Percentiles rank a stretch among this genome's conserved stretches.
phyloP scores from a whole-genome alignment of 306 rosid genomes.

The Boehmeria nivea region DNA sequence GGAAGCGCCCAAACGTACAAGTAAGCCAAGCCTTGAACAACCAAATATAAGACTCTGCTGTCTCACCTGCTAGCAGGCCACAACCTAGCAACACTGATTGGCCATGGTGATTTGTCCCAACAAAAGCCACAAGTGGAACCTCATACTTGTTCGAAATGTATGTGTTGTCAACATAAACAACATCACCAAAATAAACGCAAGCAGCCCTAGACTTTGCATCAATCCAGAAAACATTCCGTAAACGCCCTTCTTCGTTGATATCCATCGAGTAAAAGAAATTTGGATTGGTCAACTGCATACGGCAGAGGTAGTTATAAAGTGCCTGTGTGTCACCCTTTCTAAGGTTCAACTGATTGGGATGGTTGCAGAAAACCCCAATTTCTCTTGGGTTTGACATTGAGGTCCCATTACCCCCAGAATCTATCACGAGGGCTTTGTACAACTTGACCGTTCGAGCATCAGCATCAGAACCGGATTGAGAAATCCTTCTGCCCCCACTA shows the following conservation, averaged over 20 bases:
- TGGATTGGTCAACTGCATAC: slow-evolving; percentile 85
- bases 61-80: slow-evolving; percentile 84
- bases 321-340: slow-evolving; percentile 85
- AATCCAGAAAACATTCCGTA: slow-evolving; percentile 80
- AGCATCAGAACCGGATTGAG: slow-evolving; percentile 45
- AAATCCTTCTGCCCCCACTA: slow-evolving; percentile 55
- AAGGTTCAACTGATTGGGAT: slow-evolving; percentile 52
- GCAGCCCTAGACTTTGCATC: slow-evolving; percentile 85
- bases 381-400: slow-evolving; percentile 38
- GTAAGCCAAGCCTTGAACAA: slow-evolving; percentile 76
- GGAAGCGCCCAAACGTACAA: slow-evolving; percentile 56
- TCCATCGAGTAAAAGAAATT: slow-evolving; percentile 94
- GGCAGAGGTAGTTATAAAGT: slow-evolving; percentile 81
- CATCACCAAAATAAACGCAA: slow-evolving; percentile 73
- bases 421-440: slow-evolving; percentile 88
- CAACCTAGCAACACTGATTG: slow-evolving; percentile 78
- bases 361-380: slow-evolving; percentile 27
- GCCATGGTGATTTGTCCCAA: slow-evolving; percentile 86
- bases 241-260: slow-evolving; percentile 69
- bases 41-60: slow-evolving; percentile 68
- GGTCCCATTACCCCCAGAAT: slow-evolving; percentile 53
- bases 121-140: slow-evolving; percentile 82
- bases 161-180: slow-evolving; percentile 63
- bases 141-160: slow-evolving; percentile 77
- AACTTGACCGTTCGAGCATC: slow-evolving; percentile 64